A percentile compares a stretch with the other conserved stretches of the same genome.
phyloP scores from a whole-genome alignment of 768 basidiomycete genomes.

The Aureoboletus auriporus region DNA sequence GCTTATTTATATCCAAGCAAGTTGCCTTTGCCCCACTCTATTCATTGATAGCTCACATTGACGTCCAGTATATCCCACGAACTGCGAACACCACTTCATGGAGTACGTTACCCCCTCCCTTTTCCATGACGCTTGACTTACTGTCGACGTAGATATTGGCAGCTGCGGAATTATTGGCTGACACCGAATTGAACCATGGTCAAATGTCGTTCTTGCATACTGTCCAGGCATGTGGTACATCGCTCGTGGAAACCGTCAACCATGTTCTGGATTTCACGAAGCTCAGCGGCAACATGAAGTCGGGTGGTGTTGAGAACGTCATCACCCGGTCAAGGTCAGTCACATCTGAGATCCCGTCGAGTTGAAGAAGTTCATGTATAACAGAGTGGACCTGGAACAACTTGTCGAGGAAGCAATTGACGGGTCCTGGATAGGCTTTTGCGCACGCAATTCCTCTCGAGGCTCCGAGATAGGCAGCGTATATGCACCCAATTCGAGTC shows the following conservation, averaged over 20 bases:
- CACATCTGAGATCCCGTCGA: not conserved
- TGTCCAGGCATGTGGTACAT: slow-evolving; percentile 93
- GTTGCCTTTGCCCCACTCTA: slow-evolving; percentile 15
- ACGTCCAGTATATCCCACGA: slow-evolving; percentile 78
- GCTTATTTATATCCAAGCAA: slow-evolving; percentile 87
- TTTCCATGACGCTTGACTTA: slow-evolving; percentile 1
- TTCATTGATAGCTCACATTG: slow-evolving; percentile 5
- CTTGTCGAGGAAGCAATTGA: slow-evolving; percentile 88
- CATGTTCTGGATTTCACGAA: slow-evolving; percentile 97
- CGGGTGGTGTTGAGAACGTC: slow-evolving; percentile 72
- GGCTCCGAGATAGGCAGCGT: slow-evolving; percentile 89
- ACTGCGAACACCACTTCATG: slow-evolving; percentile 86
- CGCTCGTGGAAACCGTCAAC: slow-evolving; percentile 93
- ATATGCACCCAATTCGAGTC: slow-evolving; percentile 69
- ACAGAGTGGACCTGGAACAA: slow-evolving; percentile 70
- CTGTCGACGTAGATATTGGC: slow-evolving; percentile 63
- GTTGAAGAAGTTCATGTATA: not conserved
- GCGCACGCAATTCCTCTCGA: slow-evolving; percentile 67
- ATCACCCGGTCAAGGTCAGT: slow-evolving; percentile 65
- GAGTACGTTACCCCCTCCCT: slow-evolving; percentile 43
- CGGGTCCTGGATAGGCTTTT: slow-evolving; percentile 91
- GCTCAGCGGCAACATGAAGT: slow-evolving; percentile 79
- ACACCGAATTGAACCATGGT: slow-evolving; percentile 75
- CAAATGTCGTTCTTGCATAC: slow-evolving; percentile 89
- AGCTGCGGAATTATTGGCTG: slow-evolving; percentile 85